Conservation (phyloP, 139 green algal genomes). For the Edaphochlamys debaryana region DNA sequence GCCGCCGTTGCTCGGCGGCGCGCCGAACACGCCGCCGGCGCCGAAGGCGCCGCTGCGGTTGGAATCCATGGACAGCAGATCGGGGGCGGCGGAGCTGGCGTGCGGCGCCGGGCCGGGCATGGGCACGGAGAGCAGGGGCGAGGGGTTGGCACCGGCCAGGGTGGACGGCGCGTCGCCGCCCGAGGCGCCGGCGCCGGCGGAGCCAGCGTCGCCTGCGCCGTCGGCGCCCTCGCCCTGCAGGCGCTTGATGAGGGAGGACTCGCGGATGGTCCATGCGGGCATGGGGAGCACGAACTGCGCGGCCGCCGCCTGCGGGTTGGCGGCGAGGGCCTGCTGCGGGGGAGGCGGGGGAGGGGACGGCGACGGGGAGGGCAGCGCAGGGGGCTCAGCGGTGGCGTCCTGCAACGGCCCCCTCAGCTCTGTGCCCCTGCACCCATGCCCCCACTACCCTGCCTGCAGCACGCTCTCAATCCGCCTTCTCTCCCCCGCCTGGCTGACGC, state of each 20-base stretch:
- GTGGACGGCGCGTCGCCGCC: conserved; percentile 12
- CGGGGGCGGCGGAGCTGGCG: neutral
- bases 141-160: conserved; percentile 6
- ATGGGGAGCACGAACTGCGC: conserved; percentile 78
- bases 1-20: neutral
- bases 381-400: no score
- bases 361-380: neutral
- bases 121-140: conserved; percentile 28
- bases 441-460: no score
- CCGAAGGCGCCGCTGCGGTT: neutral
- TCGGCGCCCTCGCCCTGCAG: conserved; percentile 65
- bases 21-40: neutral
- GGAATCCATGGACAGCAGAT: conserved; percentile 34
- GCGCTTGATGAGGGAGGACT: conserved; percentile 78
- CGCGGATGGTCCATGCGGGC: conserved; percentile 80
- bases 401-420: no score
- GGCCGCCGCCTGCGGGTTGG: conserved; percentile 46
- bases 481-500: no score
- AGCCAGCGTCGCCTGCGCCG: neutral
- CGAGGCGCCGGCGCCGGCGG: neutral
- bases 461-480: no score
- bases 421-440: no score
- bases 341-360: neutral
- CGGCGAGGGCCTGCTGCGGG: conserved; percentile 55
- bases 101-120: conserved; percentile 1